phyloP scores from a whole-genome alignment of 768 basidiomycete genomes.

The Tulasnella sp. region DNA sequence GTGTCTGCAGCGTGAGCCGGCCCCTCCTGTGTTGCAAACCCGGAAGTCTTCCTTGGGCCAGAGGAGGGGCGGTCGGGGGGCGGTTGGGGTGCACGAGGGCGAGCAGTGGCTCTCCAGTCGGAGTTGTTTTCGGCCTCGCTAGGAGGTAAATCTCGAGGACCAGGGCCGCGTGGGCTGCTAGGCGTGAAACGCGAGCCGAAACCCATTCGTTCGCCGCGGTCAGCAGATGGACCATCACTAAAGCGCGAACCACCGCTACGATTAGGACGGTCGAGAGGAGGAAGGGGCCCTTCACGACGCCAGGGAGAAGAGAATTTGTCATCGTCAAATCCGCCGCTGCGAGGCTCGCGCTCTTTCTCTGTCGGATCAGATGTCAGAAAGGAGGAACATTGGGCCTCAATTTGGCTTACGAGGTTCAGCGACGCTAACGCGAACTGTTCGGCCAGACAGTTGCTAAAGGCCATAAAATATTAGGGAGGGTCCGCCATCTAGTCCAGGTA shows the following conservation, averaged over 20 bases:
- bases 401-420: constrained; percentile 84
- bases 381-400: constrained; percentile 11
- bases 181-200: constrained; percentile 33
- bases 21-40: constrained; percentile 45
- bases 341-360: constrained; percentile 65
- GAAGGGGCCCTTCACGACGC: constrained; percentile 84
- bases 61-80: constrained; percentile 38
- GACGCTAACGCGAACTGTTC: constrained; percentile 84
- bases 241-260: constrained; percentile 23
- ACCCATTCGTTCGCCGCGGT: constrained; percentile 32
- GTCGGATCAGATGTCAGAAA: constrained; percentile 21
- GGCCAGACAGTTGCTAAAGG: constrained; percentile 63
- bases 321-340: constrained; percentile 57
- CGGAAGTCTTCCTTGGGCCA: constrained; percentile 53
- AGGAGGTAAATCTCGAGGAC: constrained; percentile 1
- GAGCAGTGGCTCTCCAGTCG: constrained; percentile 30
- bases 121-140: constrained; percentile 29
- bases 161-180: constrained; percentile 30
- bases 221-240: constrained; percentile 30
- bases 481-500: background rate
- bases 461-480: constrained; percentile 3
- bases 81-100: constrained; percentile 30
- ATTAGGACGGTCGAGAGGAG: constrained; percentile 39
- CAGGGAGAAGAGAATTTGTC: constrained; percentile 68
- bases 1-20: constrained; percentile 57